These are phyloP conservation scores for Panaeolus cyanescens DNA, from an alignment of 768 basidiomycete genomes.

Conservation along the genomic window DNA sequence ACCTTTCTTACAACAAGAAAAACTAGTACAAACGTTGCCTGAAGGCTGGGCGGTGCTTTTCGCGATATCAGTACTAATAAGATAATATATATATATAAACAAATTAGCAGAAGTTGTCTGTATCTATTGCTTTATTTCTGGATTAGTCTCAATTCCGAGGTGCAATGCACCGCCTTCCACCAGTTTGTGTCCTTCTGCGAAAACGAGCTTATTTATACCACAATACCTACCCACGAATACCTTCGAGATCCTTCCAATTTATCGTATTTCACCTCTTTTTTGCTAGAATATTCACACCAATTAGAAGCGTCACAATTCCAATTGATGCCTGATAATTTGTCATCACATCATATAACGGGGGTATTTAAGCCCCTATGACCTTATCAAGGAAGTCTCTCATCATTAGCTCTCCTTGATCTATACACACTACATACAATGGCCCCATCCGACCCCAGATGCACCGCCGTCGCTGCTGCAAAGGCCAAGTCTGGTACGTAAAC, in stretches of 20 bases:
- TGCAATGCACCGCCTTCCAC: not conserved
- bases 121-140: too few species aligned
- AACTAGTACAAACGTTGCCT: too few species aligned
- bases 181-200: not conserved
- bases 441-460: conserved; percentile 53
- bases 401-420: not conserved
- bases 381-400: not conserved
- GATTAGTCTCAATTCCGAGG: not conserved
- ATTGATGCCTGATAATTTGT: conserved; percentile 1
- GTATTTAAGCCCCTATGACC: conserved; percentile 1
- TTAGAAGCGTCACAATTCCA: not conserved
- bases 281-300: not conserved
- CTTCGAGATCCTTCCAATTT: not conserved
- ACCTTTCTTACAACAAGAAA: too few species aligned
- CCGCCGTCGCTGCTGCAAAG: conserved; percentile 58
- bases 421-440: conserved; percentile 37
- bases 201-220: not conserved
- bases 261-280: not conserved
- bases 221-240: not conserved
- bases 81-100: too few species aligned
- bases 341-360: not conserved
- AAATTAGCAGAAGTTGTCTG: too few species aligned
- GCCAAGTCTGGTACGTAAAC: conserved; percentile 42
- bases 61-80: too few species aligned
- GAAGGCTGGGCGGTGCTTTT: too few species aligned